A percentile compares a stretch with the other conserved stretches of the same genome.
These are phyloP conservation scores for Dendrobium catenatum DNA, from an alignment of 106 monocot species.

Conservation along the genomic window DNA sequence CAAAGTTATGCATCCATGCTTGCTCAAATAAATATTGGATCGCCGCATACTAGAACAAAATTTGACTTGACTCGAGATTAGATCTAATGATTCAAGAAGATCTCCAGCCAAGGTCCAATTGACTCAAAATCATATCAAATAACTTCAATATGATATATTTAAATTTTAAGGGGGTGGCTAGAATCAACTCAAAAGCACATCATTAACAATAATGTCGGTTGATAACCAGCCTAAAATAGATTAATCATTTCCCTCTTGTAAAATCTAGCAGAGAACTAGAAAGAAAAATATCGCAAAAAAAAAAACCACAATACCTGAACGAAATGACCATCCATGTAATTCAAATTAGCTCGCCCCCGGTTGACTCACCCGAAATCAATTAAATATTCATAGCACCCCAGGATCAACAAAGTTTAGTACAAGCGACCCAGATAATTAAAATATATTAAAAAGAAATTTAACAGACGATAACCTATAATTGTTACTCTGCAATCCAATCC, in stretches of 20 bases:
- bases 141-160: not conserved
- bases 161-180: not conserved
- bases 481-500: not conserved
- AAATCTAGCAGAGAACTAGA: not conserved
- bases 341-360: not conserved
- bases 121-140: not conserved
- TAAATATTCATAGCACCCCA: not conserved
- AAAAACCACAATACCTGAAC: not conserved
- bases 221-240: not conserved
- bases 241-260: not conserved
- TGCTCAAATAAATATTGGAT: not conserved
- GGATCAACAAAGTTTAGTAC: not conserved
- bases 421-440: not conserved
- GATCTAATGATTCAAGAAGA: not conserved
- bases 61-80: not conserved
- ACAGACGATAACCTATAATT: not conserved
- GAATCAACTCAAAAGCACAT: not conserved
- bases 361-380: not conserved
- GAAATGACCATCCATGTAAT: not conserved
- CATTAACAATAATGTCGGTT: not conserved
- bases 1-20: not conserved
- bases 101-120: not conserved
- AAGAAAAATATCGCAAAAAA: not conserved
- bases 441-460: not conserved
- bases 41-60: not conserved